Base-by-base conservation (phyloP, 352 stramenopile species). In the Phytophthora europaea region DNA sequence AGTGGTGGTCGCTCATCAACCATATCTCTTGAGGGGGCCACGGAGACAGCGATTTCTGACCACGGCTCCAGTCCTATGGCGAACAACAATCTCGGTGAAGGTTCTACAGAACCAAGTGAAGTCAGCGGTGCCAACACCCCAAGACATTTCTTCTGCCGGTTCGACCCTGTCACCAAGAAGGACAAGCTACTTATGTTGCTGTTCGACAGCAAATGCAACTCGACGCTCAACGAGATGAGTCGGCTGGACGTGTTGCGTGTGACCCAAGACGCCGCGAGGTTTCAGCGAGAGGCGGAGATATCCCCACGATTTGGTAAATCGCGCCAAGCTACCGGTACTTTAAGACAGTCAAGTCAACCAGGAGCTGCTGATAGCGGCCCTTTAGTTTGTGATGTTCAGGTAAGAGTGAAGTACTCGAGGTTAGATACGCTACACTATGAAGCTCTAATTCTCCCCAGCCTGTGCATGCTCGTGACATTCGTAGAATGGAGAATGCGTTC, bases 401-500 rank as follows among this genome's bases (percentile, higher is more conserved):
- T 38, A 22, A 38, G 23, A 23, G 23, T 34, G 23, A 50, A 22
- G 8, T 50, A 50, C 7, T 50, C 15, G 18, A 47, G 16, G 18
- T 23, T 22, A 2, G 43, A 22, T 50, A 6, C 43, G 6, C 43
- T 22, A 50, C 43, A 8, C 18, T 12, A 9, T 23, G 43, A 20
- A 50, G 20, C 15, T 3, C 43, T 50, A 50, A 50, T n/a, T 50
- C 3, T 50, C 12, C 18, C 43, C 43, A 91, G 82, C 31, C 47
- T 22, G 82, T 89, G 8, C 80, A 91, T 51, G 75, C 72, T 40
- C 78, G 84, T 6, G 84, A 91, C 61, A 66, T 90, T 6, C 80
- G 84, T 2, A 86, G 86, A 57, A 72, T 91, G 15, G 84, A 91
- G 58, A 74, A 82, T n/a, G 72, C 75, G 1, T 91, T 90, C 54